These are phyloP conservation scores for Neonectria faginata DNA, from an alignment of 2,329 filamentous ascomycete species.

Conservation along the genomic window DNA sequence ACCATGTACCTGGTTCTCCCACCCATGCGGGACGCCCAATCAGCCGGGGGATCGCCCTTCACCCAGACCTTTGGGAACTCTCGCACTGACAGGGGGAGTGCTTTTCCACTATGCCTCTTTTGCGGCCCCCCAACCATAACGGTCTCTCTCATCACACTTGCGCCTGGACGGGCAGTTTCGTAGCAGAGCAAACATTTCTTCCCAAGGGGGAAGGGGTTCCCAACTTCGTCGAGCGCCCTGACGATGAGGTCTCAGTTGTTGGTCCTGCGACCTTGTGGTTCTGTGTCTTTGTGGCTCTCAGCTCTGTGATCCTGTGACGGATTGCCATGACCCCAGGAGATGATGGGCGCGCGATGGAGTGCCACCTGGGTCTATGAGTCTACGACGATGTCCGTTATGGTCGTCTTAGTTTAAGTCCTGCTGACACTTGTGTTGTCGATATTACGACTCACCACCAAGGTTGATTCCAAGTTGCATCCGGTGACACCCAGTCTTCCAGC, in stretches of 20 bases:
- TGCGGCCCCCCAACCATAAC: not conserved
- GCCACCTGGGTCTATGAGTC: constrained; percentile 5
- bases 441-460: constrained; percentile 7
- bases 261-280: not conserved
- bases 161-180: not conserved
- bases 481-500: constrained; percentile 28
- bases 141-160: constrained; percentile 7
- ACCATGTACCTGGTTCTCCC: constrained; percentile 35
- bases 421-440: constrained; percentile 3
- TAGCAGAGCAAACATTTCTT: constrained; percentile 17
- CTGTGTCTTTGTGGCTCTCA: not conserved
- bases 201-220: constrained; percentile 5
- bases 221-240: constrained; percentile 7
- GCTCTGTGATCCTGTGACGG: constrained; percentile 12
- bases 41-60: constrained; percentile 35
- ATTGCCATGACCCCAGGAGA: constrained; percentile 8
- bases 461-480: not conserved
- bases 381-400: not conserved
- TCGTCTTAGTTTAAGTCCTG: constrained; percentile 1
- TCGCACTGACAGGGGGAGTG: constrained; percentile 25
- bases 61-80: constrained; percentile 38
- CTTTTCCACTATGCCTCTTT: constrained; percentile 28
- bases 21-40: constrained; percentile 36
- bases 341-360: constrained; percentile 19
- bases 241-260: constrained; percentile 5